These are phyloP conservation scores for Pseudozyma tsukubaensis DNA, from an alignment of 1,284 basidiomycete species.

Conservation along the genomic window DNA sequence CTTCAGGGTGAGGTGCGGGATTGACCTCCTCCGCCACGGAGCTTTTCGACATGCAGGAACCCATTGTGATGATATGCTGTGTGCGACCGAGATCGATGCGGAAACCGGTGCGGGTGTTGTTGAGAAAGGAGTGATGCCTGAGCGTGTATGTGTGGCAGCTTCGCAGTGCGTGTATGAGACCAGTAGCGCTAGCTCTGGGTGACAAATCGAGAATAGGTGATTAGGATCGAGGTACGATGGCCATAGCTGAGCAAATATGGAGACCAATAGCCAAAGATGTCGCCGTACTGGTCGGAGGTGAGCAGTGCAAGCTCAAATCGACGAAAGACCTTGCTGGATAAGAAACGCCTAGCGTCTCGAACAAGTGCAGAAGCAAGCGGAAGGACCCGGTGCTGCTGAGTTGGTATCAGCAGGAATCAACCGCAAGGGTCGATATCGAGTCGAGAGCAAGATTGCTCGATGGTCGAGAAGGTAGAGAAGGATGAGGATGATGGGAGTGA, in stretches of 20 bases:
- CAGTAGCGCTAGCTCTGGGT: no score
- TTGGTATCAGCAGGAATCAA: neutral
- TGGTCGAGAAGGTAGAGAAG: neutral
- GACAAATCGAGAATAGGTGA: no score
- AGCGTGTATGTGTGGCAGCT: neutral
- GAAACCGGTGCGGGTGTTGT: neutral
- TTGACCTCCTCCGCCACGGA: constrained; percentile 15
- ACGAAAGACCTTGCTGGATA: neutral
- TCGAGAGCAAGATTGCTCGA: neutral
- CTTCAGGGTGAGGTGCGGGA: constrained; percentile 33
- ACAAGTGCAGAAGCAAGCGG: neutral
- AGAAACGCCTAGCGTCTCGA: neutral
- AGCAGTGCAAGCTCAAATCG: no score
- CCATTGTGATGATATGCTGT: constrained; percentile 34
- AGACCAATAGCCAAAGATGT: no score
- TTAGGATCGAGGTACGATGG: no score
- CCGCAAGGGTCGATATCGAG: neutral
- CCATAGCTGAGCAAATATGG: no score
- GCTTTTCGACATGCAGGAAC: constrained; percentile 53
- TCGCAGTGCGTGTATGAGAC: no score
- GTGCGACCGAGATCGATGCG: neutral
- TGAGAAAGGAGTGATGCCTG: neutral
- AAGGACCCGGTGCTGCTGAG: neutral
- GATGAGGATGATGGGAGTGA: constrained; percentile 7
- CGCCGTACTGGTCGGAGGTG: no score